Base-by-base conservation (phyloP, 2,329 filamentous ascomycete genomes). In the Neocatenulostroma microsporum region DNA sequence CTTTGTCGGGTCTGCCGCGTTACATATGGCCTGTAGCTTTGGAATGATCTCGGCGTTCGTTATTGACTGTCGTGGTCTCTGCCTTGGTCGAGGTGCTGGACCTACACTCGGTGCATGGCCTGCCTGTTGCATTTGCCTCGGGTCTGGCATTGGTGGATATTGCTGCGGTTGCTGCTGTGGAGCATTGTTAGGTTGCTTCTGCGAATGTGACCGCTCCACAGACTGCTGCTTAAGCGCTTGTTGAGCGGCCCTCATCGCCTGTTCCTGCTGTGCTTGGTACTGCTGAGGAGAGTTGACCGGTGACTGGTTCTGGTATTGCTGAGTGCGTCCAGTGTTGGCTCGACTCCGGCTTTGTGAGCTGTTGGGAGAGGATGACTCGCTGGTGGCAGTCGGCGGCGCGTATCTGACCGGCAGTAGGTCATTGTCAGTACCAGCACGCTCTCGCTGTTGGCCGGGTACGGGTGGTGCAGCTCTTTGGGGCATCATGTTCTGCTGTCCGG, bases 11-110 rank as follows among this genome's bases (percentile, higher is more conserved):
- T 98, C 89, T 31, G 84, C 85, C 36, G 86, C 79, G 15, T 80
- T 88, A 61, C 91, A 96, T 46, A 98, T 96, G 21, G 84, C 78
- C 60, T 87, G 85, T 36, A 98, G 72, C 13, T 84, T 80, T 14
- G 78, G 76, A 25, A 93, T 74, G 37, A 98, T 84, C 55, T 98
- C 89, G 38, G 85, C 73, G 30, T 75, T 79, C 48, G 53, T 58
- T 36, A 60, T 53, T 58, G 82, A 93, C 57, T 88, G 84, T 30
- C 87, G 78, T 26, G 79, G 70, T 37, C 86, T 75, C 51, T 88
- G 84, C 43, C 88, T 78, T 14, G 84, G 82, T 35, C 88, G 72
- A 12, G 82, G 70, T 21, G 69, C 71, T 4, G 76, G 71, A 13
- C 70, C 72, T 32, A 73, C 69, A 34, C 61, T 62, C 11, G 66